Evolutionary conservation across 768 basidiomycete genomes (phyloP).

Genomic region (Bullera alba): DNA sequence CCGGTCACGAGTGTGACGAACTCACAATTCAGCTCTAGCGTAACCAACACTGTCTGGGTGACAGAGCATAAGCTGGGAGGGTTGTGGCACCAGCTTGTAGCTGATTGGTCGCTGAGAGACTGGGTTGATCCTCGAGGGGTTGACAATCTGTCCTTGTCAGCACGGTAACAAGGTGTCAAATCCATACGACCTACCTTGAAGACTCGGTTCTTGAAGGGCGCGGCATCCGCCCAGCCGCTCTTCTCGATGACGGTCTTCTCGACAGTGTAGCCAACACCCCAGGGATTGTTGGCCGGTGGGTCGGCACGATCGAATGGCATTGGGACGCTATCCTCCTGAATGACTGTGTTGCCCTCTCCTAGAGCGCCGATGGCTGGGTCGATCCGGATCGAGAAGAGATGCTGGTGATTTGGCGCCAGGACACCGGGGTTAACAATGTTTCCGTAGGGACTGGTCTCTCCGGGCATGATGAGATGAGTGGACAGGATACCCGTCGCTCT

Average conservation of each 20-base stretch:
- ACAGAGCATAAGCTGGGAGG: slow-evolving; percentile 32
- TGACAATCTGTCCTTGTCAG: slow-evolving; percentile 14
- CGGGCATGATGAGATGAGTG: slow-evolving; percentile 29
- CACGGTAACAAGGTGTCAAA: neutral
- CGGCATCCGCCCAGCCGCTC: slow-evolving; percentile 32
- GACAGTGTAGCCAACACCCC: slow-evolving; percentile 26
- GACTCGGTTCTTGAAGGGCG: slow-evolving; percentile 21
- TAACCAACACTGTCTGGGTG: slow-evolving; percentile 16
- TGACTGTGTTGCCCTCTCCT: slow-evolving; percentile 25
- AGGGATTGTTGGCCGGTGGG: slow-evolving; percentile 14
- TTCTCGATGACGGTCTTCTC: slow-evolving; percentile 21
- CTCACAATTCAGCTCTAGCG: neutral
- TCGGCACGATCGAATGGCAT: slow-evolving; percentile 6
- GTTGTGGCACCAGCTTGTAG: slow-evolving; percentile 36
- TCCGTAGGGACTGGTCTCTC: slow-evolving; percentile 29
- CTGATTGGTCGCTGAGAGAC: slow-evolving; percentile 24
- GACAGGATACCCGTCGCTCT: slow-evolving; percentile 41
- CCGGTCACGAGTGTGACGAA: neutral
- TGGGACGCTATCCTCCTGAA: slow-evolving; percentile 34
- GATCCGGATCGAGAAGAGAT: slow-evolving; percentile 32
- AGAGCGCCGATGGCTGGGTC: slow-evolving; percentile 30
- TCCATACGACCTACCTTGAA: slow-evolving; percentile 15
- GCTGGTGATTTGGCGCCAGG: slow-evolving; percentile 30
- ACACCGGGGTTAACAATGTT: slow-evolving; percentile 35
- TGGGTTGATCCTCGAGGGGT: slow-evolving; percentile 29